Percentiles rank a stretch among this genome's conserved stretches.
Conservation (phyloP, 1,284 basidiomycete genomes). For the Leccinum pachyderme region DNA sequence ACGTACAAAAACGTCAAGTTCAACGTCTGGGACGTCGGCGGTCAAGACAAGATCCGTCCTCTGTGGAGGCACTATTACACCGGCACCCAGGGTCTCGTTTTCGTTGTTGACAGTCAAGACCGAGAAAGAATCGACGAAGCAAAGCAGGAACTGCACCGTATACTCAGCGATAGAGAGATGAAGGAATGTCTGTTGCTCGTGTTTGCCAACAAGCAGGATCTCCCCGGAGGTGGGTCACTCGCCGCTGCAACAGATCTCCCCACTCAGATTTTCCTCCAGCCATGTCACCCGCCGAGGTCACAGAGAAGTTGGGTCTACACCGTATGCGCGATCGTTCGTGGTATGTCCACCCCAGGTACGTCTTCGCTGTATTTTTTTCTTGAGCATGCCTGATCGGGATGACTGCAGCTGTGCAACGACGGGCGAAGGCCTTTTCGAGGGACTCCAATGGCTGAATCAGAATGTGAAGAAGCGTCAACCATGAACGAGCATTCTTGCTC, state of each 20-base stretch:
- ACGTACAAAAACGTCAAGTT: slow-evolving; percentile 99
- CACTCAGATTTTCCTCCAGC: slow-evolving; percentile 41
- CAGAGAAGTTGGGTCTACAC: slow-evolving; percentile 94
- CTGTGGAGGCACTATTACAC: slow-evolving; percentile 99
- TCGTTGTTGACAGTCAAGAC: slow-evolving; percentile 90
- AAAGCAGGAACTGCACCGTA: slow-evolving; percentile 93
- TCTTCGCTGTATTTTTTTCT: background rate
- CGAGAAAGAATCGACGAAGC: slow-evolving; percentile 96
- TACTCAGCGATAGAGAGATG: slow-evolving; percentile 98
- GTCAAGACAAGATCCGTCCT: slow-evolving; percentile 98
- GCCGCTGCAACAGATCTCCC: background rate
- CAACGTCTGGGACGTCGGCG: slow-evolving; percentile 99
- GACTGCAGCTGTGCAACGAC: slow-evolving; percentile 84
- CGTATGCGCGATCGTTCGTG: slow-evolving; percentile 96
- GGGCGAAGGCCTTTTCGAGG: slow-evolving; percentile 93
- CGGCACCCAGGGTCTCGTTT: slow-evolving; percentile 99
- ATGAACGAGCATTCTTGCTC: slow-evolving; percentile 36
- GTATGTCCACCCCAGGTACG: slow-evolving; percentile 97
- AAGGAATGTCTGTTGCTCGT: slow-evolving; percentile 95
- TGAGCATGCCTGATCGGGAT: slow-evolving; percentile 9
- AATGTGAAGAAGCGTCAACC: slow-evolving; percentile 90
- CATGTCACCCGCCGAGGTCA: slow-evolving; percentile 98
- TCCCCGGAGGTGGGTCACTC: slow-evolving; percentile 79
- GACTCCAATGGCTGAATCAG: slow-evolving; percentile 93
- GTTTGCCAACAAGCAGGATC: slow-evolving; percentile 99